A percentile compares a stretch with the other conserved stretches of the same genome.
Conservation (phyloP, 148 eudicot species). For the Spergularia marina region DNA sequence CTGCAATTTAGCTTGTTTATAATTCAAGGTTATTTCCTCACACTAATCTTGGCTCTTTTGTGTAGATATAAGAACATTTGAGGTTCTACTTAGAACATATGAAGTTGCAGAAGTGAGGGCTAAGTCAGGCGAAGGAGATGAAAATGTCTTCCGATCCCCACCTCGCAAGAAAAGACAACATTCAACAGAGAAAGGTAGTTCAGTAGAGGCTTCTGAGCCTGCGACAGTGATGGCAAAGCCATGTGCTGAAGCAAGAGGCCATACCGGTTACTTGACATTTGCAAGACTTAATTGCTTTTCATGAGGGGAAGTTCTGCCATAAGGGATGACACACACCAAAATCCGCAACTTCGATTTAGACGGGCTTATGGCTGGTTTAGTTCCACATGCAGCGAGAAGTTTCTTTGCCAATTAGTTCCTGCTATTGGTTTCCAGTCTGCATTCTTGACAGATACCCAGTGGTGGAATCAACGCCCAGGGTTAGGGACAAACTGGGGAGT, state of each 20-base stretch:
- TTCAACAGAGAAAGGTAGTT: constrained; percentile 37
- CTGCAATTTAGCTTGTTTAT: not conserved
- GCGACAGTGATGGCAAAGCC: constrained; percentile 60
- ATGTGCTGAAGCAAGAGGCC: constrained; percentile 73
- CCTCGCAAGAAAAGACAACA: constrained; percentile 72
- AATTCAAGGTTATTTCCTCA: not conserved
- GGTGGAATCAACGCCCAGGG: too few species aligned
- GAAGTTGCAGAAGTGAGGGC: constrained; percentile 64
- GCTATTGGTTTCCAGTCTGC: too few species aligned
- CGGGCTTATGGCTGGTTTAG: not conserved
- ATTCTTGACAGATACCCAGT: too few species aligned
- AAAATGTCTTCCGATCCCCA: constrained; percentile 35
- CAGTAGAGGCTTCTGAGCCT: constrained; percentile 41
- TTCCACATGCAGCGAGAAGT: too few species aligned
- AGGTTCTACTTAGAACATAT: constrained; percentile 76
- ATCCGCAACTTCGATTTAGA: not conserved
- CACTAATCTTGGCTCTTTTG: not conserved
- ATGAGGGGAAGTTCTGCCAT: not conserved
- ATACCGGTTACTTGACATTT: constrained; percentile 90
- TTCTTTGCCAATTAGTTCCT: too few species aligned
- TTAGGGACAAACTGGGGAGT: too few species aligned
- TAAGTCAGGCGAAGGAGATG: constrained; percentile 36
- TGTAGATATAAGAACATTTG: constrained; percentile 84
- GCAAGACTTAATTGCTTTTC: constrained; percentile 62
- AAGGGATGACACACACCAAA: not conserved